A percentile compares a stretch with the other conserved stretches of the same genome.
Evolutionary conservation across 2,329 filamentous ascomycete genomes (phyloP).

Genomic region (Beauveria rudraprayagi): DNA sequence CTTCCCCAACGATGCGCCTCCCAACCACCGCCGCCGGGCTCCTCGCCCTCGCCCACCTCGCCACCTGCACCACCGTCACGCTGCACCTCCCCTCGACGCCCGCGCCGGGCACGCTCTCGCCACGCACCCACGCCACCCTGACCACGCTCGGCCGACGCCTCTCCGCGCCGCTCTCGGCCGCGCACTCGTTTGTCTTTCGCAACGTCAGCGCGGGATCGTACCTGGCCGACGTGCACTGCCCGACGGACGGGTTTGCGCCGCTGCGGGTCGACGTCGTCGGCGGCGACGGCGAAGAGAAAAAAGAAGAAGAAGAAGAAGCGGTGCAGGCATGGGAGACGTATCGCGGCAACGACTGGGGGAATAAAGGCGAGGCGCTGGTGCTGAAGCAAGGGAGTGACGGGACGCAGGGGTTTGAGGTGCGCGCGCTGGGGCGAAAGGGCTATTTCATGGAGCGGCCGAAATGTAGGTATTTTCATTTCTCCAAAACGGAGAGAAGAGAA

Average conservation of each 20-base stretch:
- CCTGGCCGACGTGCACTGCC: conserved; percentile 70
- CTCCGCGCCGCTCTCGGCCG: conserved; percentile 55
- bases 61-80: conserved; percentile 27
- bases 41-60: conserved; percentile 26
- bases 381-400: conserved; percentile 30
- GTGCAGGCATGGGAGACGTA: conserved; percentile 76
- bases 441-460: conserved; percentile 70
- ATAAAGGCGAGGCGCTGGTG: conserved; percentile 59
- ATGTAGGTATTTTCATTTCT: conserved; percentile 48
- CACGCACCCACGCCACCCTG: conserved; percentile 58
- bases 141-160: conserved; percentile 30
- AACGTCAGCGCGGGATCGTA: conserved; percentile 68
- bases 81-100: conserved; percentile 40
- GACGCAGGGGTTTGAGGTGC: conserved; percentile 48
- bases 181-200: conserved; percentile 67
- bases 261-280: conserved; percentile 60
- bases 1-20: not conserved
- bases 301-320: conserved; percentile 21
- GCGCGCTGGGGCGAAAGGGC: conserved; percentile 54
- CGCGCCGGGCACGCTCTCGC: conserved; percentile 48
- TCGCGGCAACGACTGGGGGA: conserved; percentile 82
- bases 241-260: conserved; percentile 67
- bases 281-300: conserved; percentile 18
- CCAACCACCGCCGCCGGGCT: conserved; percentile 22
- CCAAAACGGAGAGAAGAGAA: not conserved